phyloP scores from a whole-genome alignment of 192 early-diverging fungal genomes.

The Gigaspora rosea region DNA sequence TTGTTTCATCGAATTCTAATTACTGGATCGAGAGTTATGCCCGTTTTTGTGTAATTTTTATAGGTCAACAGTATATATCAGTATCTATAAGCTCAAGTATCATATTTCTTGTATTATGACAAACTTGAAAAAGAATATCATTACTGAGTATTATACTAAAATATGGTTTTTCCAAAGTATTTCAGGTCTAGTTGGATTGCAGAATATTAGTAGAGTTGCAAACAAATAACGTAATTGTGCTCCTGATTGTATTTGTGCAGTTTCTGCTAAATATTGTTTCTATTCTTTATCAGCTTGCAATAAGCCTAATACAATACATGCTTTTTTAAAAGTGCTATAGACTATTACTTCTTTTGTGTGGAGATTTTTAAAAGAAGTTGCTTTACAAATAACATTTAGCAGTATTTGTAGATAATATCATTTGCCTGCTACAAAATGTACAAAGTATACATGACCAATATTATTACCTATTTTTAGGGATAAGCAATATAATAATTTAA shows the following conservation, averaged over 20 bases:
- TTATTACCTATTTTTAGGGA: too few relatives aligned
- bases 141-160: too few relatives aligned
- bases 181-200: neutral
- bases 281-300: constrained; percentile 35
- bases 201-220: constrained; percentile 13
- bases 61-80: too few relatives aligned
- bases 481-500: too few relatives aligned
- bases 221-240: constrained; percentile 36
- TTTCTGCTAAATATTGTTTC: constrained; percentile 30
- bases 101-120: too few relatives aligned
- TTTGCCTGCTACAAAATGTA: constrained; percentile 30
- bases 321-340: constrained; percentile 32
- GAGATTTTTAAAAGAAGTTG: constrained; percentile 13
- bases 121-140: too few relatives aligned
- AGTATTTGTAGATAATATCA: constrained; percentile 34
- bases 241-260: constrained; percentile 21
- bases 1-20: too few relatives aligned
- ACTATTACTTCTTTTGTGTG: neutral
- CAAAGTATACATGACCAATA: constrained; percentile 34
- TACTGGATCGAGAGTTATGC: too few relatives aligned
- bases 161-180: constrained; percentile 15
- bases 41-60: too few relatives aligned
- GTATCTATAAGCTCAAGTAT: too few relatives aligned
- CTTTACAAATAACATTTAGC: constrained; percentile 20
- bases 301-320: constrained; percentile 33